These are phyloP conservation scores for Penicillium coffeae DNA, from an alignment of 495 filamentous ascomycete genomes.

Conservation along the genomic window DNA sequence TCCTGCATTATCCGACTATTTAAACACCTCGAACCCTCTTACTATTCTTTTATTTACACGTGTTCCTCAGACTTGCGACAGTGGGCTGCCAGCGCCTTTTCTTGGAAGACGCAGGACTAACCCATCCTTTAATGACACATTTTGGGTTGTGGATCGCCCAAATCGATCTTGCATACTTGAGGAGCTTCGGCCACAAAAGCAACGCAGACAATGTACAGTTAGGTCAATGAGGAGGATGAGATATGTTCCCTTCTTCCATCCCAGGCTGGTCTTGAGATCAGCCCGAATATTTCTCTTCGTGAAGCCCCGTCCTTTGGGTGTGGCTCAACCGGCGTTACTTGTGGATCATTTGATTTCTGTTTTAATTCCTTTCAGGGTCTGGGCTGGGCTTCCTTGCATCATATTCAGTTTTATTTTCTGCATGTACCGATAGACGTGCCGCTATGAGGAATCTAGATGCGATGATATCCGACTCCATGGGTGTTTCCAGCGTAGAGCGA, in stretches of 20 bases:
- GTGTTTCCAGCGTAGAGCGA: no score
- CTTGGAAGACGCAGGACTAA: not conserved
- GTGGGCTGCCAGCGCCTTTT: not conserved
- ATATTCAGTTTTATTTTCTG: constrained; percentile 21
- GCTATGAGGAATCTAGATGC: constrained; percentile 25
- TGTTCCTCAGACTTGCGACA: not conserved
- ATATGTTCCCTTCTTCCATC: constrained; percentile 5
- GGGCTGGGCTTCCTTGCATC: constrained; percentile 22
- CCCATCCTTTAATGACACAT: not conserved
- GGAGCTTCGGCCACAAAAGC: constrained; percentile 15
- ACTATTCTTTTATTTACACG: not conserved
- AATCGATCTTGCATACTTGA: not conserved
- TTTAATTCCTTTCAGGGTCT: constrained; percentile 24
- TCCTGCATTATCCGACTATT: not conserved
- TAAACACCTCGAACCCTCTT: not conserved
- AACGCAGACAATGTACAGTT: constrained; percentile 26
- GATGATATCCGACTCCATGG: constrained; percentile 23
- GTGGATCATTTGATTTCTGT: not conserved
- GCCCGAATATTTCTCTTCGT: constrained; percentile 15
- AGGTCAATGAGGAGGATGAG: constrained; percentile 6
- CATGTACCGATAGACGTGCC: constrained; percentile 33
- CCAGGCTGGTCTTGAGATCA: constrained; percentile 12
- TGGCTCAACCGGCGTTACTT: not conserved
- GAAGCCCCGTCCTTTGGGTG: not conserved
- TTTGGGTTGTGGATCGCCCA: not conserved